These are phyloP conservation scores for Alternaria panax DNA, from an alignment of 2,329 filamentous ascomycete genomes.

Conservation along the genomic window DNA sequence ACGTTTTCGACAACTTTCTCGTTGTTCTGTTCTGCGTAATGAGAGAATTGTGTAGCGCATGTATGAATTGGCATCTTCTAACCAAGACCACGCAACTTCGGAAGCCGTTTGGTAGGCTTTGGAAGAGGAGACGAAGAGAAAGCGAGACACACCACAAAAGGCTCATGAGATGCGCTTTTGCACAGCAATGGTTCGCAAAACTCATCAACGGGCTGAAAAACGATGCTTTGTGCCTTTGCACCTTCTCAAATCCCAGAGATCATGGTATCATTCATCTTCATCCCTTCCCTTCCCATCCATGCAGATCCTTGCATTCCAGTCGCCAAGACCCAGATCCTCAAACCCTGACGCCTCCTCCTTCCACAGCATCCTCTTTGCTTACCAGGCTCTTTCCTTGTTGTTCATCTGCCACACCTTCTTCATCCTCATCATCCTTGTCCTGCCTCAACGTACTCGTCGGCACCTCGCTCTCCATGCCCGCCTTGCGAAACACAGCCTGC, in stretches of 20 bases:
- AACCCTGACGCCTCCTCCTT: background rate
- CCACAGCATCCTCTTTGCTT: background rate
- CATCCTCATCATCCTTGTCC: slow-evolving; percentile 26
- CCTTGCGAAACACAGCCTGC: slow-evolving; percentile 80
- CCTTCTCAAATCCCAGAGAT: background rate
- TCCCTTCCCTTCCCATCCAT: background rate
- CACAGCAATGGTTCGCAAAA: background rate
- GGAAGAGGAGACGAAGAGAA: no score
- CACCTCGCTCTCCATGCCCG: slow-evolving; percentile 37
- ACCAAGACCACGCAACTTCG: no score
- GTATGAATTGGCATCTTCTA: no score
- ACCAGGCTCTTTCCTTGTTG: background rate
- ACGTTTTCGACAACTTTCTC: background rate
- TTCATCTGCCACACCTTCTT: background rate
- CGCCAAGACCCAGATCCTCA: background rate
- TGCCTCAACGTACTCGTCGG: slow-evolving; percentile 46
- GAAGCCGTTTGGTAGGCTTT: no score
- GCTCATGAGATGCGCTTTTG: background rate
- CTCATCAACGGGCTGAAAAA: background rate
- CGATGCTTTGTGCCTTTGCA: background rate
- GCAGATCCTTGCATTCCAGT: background rate
- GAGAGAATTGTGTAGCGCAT: background rate
- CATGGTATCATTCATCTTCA: slow-evolving; percentile 3
- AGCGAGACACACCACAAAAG: no score
- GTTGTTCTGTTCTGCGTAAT: no score